Conservation (phyloP, 73 alveolate genomes). For the Tetrahymena elliotti region DNA sequence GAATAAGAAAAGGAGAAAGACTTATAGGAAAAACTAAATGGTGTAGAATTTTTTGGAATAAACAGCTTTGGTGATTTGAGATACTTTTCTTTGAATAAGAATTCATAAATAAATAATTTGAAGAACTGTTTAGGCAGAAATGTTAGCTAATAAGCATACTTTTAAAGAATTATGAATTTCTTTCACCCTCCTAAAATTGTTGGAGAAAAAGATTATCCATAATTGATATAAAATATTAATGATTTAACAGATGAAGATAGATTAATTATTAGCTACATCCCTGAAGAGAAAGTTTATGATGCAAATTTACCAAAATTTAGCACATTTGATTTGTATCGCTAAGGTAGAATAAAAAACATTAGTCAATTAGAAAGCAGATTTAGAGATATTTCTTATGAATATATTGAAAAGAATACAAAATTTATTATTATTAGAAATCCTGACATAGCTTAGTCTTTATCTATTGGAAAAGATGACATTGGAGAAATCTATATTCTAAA, state of each 20-base stretch:
- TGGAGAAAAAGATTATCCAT: not conserved
- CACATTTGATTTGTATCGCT: not conserved
- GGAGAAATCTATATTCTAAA: not conserved
- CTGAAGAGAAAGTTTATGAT: not conserved
- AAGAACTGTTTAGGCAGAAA: not conserved
- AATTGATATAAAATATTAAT: not conserved
- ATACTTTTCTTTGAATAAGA: not conserved
- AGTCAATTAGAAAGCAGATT: not conserved
- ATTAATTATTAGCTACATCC: not conserved
- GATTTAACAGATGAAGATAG: not conserved
- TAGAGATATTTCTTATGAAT: not conserved
- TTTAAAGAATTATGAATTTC: not conserved
- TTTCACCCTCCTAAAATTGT: not conserved
- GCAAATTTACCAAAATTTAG: not conserved
- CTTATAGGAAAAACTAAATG: not conserved
- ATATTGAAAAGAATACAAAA: not conserved
- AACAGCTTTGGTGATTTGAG: not conserved
- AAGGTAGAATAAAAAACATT: not conserved
- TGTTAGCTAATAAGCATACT: not conserved
- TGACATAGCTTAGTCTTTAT: not conserved
- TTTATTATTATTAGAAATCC: not conserved
- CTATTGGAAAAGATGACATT: not conserved
- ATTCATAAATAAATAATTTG: not conserved
- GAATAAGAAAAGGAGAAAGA: not conserved
- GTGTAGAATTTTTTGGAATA: not conserved